Evolutionary conservation across 345 rosid species (phyloP).

Genomic region (Euphorbia lathyris): DNA sequence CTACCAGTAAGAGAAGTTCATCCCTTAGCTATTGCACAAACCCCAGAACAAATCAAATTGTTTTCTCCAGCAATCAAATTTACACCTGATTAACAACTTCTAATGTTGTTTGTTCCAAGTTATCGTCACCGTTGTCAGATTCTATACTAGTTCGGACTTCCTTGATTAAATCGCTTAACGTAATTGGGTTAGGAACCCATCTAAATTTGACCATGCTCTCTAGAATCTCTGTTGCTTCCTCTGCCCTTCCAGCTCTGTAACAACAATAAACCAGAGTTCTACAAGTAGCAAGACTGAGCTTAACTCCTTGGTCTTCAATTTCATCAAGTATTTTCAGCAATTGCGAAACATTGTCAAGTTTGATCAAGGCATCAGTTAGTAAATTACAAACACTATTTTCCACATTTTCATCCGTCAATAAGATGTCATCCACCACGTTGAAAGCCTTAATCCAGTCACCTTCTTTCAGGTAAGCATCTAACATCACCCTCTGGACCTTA

Average conservation of each 20-base stretch:
- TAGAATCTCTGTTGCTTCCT: slow-evolving; percentile 47
- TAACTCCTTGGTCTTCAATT: slow-evolving; percentile 37
- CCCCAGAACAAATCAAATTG: neutral
- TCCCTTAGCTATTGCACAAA: neutral
- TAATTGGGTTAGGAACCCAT: slow-evolving; percentile 48
- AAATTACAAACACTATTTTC: slow-evolving; percentile 20
- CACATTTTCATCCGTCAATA: slow-evolving; percentile 39
- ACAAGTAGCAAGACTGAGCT: slow-evolving; percentile 51
- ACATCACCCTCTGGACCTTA: slow-evolving; percentile 46
- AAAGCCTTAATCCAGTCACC: slow-evolving; percentile 45
- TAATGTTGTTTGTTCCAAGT: slow-evolving; percentile 22
- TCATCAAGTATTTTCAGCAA: slow-evolving; percentile 33
- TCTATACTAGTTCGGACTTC: slow-evolving; percentile 14
- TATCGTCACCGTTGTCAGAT: slow-evolving; percentile 14
- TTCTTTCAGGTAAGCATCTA: slow-evolving; percentile 49
- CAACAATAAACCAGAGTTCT: slow-evolving; percentile 39
- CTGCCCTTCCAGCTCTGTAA: slow-evolving; percentile 39
- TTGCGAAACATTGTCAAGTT: slow-evolving; percentile 16
- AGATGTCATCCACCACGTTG: slow-evolving; percentile 46
- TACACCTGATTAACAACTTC: slow-evolving; percentile 18
- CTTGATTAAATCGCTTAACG: slow-evolving; percentile 26
- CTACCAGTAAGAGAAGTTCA: neutral
- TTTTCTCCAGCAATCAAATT: slow-evolving; percentile 15
- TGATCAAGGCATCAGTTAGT: slow-evolving; percentile 34
- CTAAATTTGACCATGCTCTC: slow-evolving; percentile 46